phyloP scores from a whole-genome alignment of 352 stramenopile species.

The Pythium pectinolyticum region DNA sequence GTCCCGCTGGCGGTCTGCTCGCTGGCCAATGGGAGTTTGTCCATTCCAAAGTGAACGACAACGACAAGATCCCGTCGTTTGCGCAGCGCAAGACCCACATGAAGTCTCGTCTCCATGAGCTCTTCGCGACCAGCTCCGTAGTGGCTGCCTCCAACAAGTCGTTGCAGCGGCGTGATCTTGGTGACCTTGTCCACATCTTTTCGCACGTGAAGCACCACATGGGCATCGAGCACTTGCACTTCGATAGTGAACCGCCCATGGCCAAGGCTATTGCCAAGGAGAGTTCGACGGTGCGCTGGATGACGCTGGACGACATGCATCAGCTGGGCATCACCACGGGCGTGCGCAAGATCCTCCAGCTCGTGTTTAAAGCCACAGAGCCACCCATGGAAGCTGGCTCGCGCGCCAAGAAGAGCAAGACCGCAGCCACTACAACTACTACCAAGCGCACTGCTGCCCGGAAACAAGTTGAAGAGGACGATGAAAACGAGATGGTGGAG shows the following conservation, averaged over 20 bases:
- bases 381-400: not conserved
- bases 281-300: conserved; percentile 49
- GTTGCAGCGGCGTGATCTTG: conserved; percentile 50
- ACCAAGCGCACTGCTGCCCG: conserved; percentile 13
- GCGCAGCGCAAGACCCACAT: conserved; percentile 61
- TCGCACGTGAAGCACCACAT: conserved; percentile 91
- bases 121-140: conserved; percentile 36
- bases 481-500: not conserved
- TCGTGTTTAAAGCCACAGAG: conserved; percentile 33
- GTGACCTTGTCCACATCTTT: conserved; percentile 86
- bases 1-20: conserved; percentile 67
- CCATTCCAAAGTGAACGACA: conserved; percentile 65
- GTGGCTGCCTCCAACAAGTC: conserved; percentile 24
- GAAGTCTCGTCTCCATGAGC: conserved; percentile 35
- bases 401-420: conserved; percentile 22
- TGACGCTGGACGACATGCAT: conserved; percentile 74
- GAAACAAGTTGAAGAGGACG: not conserved
- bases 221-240: conserved; percentile 84
- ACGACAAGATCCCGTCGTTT: conserved; percentile 63
- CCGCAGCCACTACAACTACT: conserved; percentile 11
- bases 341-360: conserved; percentile 84
- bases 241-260: conserved; percentile 30
- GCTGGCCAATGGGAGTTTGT: conserved; percentile 90
- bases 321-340: conserved; percentile 84
- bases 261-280: conserved; percentile 7